Base-by-base conservation (phyloP, 2,329 filamentous ascomycete species). In the Colletotrichum echinochloae region DNA sequence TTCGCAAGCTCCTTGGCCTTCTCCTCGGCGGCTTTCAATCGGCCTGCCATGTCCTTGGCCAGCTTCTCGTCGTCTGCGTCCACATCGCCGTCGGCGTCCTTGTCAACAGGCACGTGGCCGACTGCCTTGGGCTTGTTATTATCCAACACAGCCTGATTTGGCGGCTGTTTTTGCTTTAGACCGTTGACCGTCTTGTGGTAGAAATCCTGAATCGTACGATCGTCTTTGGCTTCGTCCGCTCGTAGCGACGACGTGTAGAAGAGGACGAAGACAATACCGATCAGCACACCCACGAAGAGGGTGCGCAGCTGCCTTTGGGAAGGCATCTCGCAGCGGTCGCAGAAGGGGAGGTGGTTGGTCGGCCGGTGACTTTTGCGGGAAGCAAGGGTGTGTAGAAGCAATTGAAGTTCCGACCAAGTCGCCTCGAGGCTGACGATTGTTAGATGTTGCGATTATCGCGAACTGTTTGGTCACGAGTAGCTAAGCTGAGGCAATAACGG, bases 241-340 rank as follows among this genome's bases (percentile, higher is more conserved):
- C 87, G 85, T 62, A 88, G 82, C 59, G 86, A 86, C n/a, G 87
- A 87, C 26, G 91, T 91, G 78, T 94, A 91, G 83, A 95, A 94
- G 74, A 97, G 84, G 65, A 92, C 83, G 55, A 91, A 85, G 74
- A 95, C 81, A 70, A 95, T 81, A 70, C 88, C 84, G 74, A 90
- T 84, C 74, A 94, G 75, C 66, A 90, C 84, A 66, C 91, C 84
- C 76, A 95, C 83, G 73, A 89, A 83, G 66, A 94, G 83, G 75
- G 92, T 83, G 77, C 91, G 90, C 76, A 94, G 78, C 75, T 93
- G 90, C 74, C 94, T 90, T 75, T 87, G 85, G 26, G 91, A 92
- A 76, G 90, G 88, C 92, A 94, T 94, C 69, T 69, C 77, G 62
- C 35, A 26, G 30, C 72, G 48, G 18, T 61, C 35, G 55, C 14